Conservation (phyloP, 2,329 filamentous ascomycete species). For the Calonectria pteridis region DNA sequence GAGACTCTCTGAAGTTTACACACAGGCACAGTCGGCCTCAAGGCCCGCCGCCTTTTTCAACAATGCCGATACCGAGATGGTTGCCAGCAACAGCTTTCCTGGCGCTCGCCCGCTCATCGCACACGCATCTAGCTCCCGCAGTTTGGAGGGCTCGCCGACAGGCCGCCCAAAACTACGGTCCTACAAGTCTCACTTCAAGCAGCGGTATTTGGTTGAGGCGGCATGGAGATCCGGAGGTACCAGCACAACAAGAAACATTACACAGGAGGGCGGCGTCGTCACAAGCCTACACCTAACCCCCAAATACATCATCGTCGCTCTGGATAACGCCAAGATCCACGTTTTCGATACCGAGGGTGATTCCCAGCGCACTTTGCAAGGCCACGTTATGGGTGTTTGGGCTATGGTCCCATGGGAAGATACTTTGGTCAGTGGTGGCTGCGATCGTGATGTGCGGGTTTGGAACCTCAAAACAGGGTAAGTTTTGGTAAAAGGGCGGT, state of each 20-base stretch:
- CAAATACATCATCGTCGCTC: constrained; percentile 96
- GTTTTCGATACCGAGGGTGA: constrained; percentile 95
- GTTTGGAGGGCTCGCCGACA: constrained; percentile 63
- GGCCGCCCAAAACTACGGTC: constrained; percentile 75
- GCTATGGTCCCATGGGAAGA: constrained; percentile 99
- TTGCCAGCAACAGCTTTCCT: constrained; percentile 58
- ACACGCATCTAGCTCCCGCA: constrained; percentile 59
- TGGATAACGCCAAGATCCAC: constrained; percentile 99
- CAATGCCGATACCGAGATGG: constrained; percentile 53
- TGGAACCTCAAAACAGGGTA: constrained; percentile 97
- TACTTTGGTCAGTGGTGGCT: constrained; percentile 93
- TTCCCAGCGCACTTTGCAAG: constrained; percentile 88
- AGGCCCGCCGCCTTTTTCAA: constrained; percentile 49
- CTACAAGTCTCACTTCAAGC: constrained; percentile 98
- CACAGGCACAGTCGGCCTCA: constrained; percentile 46
- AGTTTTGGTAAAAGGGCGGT: constrained; percentile 46
- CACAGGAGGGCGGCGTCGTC: constrained; percentile 95
- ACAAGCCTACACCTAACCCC: constrained; percentile 94
- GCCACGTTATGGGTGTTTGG: constrained; percentile 99
- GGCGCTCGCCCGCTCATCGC: constrained; percentile 54
- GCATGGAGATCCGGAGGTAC: constrained; percentile 95
- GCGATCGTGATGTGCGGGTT: constrained; percentile 94
- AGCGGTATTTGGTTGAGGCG: constrained; percentile 95
- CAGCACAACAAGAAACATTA: constrained; percentile 87
- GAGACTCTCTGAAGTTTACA: constrained; percentile 65